A percentile compares a stretch with the other conserved stretches of the same genome.
These are phyloP conservation scores for Talaromyces marneffei DNA, from an alignment of 2,329 filamentous ascomycete genomes.

Conservation along the genomic window DNA sequence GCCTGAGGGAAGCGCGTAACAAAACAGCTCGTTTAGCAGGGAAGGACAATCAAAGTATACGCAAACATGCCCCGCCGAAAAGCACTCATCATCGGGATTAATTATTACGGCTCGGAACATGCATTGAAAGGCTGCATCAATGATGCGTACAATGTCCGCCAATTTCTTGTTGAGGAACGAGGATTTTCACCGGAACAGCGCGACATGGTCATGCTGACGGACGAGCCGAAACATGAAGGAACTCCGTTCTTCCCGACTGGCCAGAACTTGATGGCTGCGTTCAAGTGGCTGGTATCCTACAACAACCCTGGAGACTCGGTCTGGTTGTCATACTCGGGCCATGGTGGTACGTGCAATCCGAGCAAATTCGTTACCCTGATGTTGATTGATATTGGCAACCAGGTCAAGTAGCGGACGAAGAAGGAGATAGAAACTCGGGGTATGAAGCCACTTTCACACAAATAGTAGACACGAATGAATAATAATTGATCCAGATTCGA, in stretches of 20 bases:
- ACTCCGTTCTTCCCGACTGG: constrained; percentile 35
- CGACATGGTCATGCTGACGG: constrained; percentile 43
- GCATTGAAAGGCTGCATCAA: constrained; percentile 45
- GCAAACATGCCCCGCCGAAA: constrained; percentile 28
- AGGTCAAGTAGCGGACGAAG: constrained; percentile 10
- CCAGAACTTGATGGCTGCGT: constrained; percentile 47
- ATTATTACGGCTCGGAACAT: constrained; percentile 43
- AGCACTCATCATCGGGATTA: constrained; percentile 51
- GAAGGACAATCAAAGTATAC: background rate
- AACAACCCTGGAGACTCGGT: constrained; percentile 47
- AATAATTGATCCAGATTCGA: too few species aligned
- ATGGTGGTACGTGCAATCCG: constrained; percentile 48
- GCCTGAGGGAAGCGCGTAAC: background rate
- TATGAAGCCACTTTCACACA: background rate
- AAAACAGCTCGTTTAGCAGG: background rate
- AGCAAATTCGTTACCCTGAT: background rate
- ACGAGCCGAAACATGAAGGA: constrained; percentile 28
- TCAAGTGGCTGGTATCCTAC: constrained; percentile 50
- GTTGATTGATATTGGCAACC: background rate
- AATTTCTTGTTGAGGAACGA: constrained; percentile 39
- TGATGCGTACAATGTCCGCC: constrained; percentile 46
- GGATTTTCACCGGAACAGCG: constrained; percentile 39
- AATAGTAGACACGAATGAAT: too few species aligned
- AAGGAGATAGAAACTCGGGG: constrained; percentile 13
- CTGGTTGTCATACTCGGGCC: constrained; percentile 56